Conservation (phyloP, 176 grass and related monocot genomes). For the Raddia distichophylla region DNA sequence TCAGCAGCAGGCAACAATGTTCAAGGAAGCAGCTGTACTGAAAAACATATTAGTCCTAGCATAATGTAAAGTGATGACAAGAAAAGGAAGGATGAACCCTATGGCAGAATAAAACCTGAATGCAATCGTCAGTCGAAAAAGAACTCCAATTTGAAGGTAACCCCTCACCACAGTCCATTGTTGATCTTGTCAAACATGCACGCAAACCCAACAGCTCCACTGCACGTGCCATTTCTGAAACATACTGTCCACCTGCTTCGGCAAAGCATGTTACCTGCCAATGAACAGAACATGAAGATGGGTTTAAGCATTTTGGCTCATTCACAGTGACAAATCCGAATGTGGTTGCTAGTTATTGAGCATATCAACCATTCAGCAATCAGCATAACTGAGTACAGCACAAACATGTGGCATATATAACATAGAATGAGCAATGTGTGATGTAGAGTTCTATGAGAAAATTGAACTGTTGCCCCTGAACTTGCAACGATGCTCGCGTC, state of each 20-base stretch:
- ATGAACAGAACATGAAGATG: neutral
- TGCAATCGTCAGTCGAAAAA: conserved; percentile 72
- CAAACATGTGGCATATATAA: neutral
- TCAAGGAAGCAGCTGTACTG: conserved; percentile 12
- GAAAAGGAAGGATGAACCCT: neutral
- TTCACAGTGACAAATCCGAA: neutral
- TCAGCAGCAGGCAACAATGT: neutral
- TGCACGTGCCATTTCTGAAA: conserved; percentile 77
- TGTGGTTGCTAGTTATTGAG: neutral
- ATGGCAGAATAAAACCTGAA: conserved; percentile 56
- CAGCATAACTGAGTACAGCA: neutral
- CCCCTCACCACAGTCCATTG: conserved; percentile 83
- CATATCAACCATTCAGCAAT: neutral
- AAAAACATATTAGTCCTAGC: neutral
- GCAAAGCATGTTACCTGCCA: conserved; percentile 93
- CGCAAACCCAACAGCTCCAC: conserved; percentile 76
- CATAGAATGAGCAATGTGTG: conserved; percentile 4
- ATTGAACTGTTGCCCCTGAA: too few species aligned
- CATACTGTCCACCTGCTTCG: conserved; percentile 91
- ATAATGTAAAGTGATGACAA: conserved; percentile 7
- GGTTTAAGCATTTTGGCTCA: neutral
- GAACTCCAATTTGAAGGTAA: conserved; percentile 79
- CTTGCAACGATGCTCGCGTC: too few species aligned
- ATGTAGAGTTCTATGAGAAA: neutral
- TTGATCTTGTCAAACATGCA: conserved; percentile 87